phyloP scores from a whole-genome alignment of 2,329 filamentous ascomycete species.

The Epichloe typhina region DNA sequence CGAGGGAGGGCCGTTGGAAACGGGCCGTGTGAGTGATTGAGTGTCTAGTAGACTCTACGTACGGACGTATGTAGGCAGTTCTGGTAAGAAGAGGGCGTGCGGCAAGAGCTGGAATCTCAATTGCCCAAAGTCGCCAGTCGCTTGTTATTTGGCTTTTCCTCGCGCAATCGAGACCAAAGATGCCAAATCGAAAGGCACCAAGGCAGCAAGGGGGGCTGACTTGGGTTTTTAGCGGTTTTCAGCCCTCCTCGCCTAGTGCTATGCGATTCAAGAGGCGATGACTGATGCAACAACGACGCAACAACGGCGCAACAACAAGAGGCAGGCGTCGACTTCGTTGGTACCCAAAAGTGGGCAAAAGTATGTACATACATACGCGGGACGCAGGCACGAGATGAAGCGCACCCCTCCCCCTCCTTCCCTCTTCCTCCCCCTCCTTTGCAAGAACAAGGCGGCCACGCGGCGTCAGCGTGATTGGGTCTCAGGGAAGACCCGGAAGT shows the following conservation, averaged over 20 bases:
- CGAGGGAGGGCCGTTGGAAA: not conserved
- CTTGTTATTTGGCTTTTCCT: not conserved
- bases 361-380: not conserved
- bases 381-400: constrained; percentile 3
- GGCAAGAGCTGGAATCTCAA: not conserved
- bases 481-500: not conserved
- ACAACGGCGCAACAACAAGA: not conserved
- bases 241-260: not conserved
- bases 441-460: not conserved
- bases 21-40: not conserved
- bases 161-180: not conserved
- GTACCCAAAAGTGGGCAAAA: constrained; percentile 6
- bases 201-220: constrained; percentile 1
- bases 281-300: not conserved
- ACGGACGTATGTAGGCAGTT: no score
- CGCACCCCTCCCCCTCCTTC: not conserved
- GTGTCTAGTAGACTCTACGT: not conserved
- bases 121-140: constrained; percentile 4
- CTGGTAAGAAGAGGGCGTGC: no score
- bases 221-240: not conserved
- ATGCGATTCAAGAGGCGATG: not conserved
- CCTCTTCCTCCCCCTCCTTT: not conserved
- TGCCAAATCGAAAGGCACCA: not conserved
- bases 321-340: constrained; percentile 3
- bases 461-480: not conserved